phyloP scores from a whole-genome alignment of 2,329 filamentous ascomycete species.

The Aspergillus floridensis region DNA sequence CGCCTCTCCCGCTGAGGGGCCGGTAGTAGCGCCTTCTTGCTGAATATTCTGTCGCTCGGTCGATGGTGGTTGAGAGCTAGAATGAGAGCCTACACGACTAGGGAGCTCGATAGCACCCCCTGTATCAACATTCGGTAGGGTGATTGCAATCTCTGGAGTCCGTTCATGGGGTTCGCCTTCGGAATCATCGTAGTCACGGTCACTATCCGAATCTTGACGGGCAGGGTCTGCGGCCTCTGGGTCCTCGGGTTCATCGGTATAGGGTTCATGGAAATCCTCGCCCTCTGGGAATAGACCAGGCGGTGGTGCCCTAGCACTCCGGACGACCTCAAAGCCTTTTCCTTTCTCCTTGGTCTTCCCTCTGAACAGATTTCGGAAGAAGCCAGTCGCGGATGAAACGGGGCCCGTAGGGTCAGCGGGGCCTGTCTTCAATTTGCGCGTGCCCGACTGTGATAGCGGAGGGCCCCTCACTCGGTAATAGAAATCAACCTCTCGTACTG shows the following conservation, averaged over 20 bases:
- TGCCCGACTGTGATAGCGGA: conserved; percentile 76
- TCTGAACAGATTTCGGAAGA: conserved; percentile 76
- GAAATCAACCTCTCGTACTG: conserved; percentile 91
- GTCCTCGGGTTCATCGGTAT: conserved; percentile 52
- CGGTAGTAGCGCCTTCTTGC: conserved; percentile 36
- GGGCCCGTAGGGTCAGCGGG: conserved; percentile 92
- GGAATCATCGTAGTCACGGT: conserved; percentile 27
- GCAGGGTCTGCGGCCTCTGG: conserved; percentile 22
- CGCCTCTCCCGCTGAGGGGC: conserved; percentile 17
- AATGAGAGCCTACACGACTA: conserved; percentile 61
- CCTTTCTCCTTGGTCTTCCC: conserved; percentile 90
- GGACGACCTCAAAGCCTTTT: conserved; percentile 95
- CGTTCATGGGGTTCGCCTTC: conserved; percentile 20
- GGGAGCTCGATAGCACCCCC: conserved; percentile 62
- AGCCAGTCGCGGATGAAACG: conserved; percentile 82
- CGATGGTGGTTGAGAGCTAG: conserved; percentile 50
- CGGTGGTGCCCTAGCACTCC: conserved; percentile 81
- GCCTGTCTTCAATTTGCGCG: conserved; percentile 84
- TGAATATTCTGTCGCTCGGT: conserved; percentile 71
- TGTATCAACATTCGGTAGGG: conserved; percentile 59
- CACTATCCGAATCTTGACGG: conserved; percentile 25
- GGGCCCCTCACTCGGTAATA: conserved; percentile 93
- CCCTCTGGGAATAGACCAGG: conserved; percentile 60
- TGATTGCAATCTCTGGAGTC: conserved; percentile 42
- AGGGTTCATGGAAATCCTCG: conserved; percentile 64